A percentile compares a stretch with the other conserved stretches of the same genome.
These are phyloP conservation scores for Macadamia integrifolia DNA, from an alignment of 164 flowering plant species.

Conservation along the genomic window DNA sequence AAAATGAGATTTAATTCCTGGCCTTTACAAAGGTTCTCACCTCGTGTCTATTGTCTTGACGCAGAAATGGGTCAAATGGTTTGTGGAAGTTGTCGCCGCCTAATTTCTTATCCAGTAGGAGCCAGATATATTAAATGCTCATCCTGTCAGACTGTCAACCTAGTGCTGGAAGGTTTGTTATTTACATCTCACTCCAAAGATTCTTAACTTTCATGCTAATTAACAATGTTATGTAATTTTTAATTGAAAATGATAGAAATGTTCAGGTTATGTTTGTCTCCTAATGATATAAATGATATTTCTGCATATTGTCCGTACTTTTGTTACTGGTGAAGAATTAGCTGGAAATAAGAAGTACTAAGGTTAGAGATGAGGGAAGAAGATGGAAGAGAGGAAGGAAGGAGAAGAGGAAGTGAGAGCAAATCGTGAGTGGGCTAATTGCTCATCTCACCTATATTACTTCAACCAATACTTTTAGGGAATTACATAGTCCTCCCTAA, in stretches of 20 bases:
- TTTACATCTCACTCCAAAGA: neutral
- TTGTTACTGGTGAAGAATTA: neutral
- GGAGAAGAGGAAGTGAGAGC: no score
- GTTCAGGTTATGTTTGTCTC: neutral
- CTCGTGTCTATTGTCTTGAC: slow-evolving; percentile 3
- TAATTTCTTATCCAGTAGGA: slow-evolving; percentile 62
- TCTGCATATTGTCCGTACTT: neutral
- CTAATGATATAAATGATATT: neutral
- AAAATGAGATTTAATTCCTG: neutral
- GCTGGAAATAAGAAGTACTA: no score
- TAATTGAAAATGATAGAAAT: neutral
- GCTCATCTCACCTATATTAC: no score
- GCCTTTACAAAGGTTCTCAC: slow-evolving; percentile 4
- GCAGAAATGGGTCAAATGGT: slow-evolving; percentile 84
- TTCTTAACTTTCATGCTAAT: neutral
- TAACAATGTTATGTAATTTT: neutral
- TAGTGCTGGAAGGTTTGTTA: slow-evolving; percentile 63
- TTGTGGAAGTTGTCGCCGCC: slow-evolving; percentile 74
- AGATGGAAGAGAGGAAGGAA: no score
- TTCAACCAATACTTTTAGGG: no score
- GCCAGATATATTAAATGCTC: slow-evolving; percentile 56
- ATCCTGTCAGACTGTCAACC: slow-evolving; percentile 58
- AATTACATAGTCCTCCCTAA: no score
- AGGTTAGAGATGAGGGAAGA: no score
- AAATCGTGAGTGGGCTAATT: no score